These are phyloP conservation scores for Myrica gale DNA, from an alignment of 306 rosid species.

Conservation along the genomic window DNA sequence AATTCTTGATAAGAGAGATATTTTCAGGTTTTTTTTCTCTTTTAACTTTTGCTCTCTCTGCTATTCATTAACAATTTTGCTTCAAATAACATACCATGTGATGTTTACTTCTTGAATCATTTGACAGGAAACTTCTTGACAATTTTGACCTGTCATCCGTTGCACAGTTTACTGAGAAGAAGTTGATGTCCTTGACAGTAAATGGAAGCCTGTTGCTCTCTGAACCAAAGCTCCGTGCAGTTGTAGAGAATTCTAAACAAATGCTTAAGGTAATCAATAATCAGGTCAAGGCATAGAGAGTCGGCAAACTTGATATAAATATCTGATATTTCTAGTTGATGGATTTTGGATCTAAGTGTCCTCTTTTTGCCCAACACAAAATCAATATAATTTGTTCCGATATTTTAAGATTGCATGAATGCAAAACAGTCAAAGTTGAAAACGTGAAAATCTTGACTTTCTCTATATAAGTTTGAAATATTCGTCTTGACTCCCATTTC, in stretches of 20 bases:
- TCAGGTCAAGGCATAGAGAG: not conserved
- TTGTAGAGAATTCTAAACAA: slow-evolving; percentile 79
- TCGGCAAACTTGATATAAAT: not conserved
- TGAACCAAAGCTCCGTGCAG: slow-evolving; percentile 86
- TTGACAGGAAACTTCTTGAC: slow-evolving; percentile 64
- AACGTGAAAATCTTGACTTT: not conserved
- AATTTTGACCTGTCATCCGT: slow-evolving; percentile 69
- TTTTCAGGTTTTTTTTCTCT: slow-evolving; percentile 51
- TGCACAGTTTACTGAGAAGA: slow-evolving; percentile 67
- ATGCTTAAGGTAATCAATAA: slow-evolving; percentile 57
- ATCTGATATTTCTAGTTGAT: not conserved
- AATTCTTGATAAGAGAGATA: slow-evolving; percentile 62
- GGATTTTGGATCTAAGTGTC: slow-evolving; percentile 2
- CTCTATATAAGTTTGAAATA: not conserved
- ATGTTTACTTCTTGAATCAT: slow-evolving; percentile 16
- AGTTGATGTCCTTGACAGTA: slow-evolving; percentile 52
- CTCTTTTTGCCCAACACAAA: not conserved
- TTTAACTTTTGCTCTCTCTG: slow-evolving; percentile 3
- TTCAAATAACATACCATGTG: not conserved
- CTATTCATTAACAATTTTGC: not conserved
- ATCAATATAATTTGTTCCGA: slow-evolving; percentile 1
- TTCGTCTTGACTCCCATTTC: not conserved
- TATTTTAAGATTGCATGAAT: not conserved
- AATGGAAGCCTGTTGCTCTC: slow-evolving; percentile 66
- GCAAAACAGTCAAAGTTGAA: not conserved